Conservation (phyloP, 2,329 filamentous ascomycete species). For the Pleoardoris graminearum region DNA sequence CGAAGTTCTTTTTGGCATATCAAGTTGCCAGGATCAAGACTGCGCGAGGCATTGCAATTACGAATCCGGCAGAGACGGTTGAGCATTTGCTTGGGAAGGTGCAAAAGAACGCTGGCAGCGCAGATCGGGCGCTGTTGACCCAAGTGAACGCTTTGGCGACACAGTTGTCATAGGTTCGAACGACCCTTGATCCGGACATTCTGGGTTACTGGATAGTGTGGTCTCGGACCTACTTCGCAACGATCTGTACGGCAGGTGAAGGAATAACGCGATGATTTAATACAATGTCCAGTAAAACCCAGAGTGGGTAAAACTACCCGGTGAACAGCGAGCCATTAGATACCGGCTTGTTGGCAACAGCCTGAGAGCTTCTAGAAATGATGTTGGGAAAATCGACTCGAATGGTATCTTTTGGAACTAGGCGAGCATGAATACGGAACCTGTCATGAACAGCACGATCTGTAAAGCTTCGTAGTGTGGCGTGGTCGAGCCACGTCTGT, state of each 20-base stretch:
- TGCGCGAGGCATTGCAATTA: constrained; percentile 56
- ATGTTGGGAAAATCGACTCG: not conserved
- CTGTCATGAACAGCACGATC: too few species aligned
- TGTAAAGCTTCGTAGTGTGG: too few species aligned
- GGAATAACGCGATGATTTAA: too few species aligned
- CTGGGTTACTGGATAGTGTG: not conserved
- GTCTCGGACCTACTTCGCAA: too few species aligned
- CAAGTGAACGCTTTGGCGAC: constrained; percentile 48
- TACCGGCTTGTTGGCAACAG: too few species aligned
- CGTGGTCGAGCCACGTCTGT: too few species aligned
- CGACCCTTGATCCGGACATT: not conserved
- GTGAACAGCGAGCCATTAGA: not conserved
- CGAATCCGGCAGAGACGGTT: constrained; percentile 55
- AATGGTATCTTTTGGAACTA: too few species aligned
- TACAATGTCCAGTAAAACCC: not conserved
- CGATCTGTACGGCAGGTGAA: too few species aligned
- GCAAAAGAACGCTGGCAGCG: constrained; percentile 55
- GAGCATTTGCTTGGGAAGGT: constrained; percentile 61
- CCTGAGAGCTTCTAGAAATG: not conserved
- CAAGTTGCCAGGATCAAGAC: constrained; percentile 63
- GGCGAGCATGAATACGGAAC: too few species aligned
- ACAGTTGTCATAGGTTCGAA: constrained; percentile 8
- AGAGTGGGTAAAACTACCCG: not conserved
- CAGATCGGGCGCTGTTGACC: constrained; percentile 53
- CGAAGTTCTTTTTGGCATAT: constrained; percentile 65